These are phyloP conservation scores for Castanea sativa DNA, from an alignment of 306 rosid species.

Conservation along the genomic window DNA sequence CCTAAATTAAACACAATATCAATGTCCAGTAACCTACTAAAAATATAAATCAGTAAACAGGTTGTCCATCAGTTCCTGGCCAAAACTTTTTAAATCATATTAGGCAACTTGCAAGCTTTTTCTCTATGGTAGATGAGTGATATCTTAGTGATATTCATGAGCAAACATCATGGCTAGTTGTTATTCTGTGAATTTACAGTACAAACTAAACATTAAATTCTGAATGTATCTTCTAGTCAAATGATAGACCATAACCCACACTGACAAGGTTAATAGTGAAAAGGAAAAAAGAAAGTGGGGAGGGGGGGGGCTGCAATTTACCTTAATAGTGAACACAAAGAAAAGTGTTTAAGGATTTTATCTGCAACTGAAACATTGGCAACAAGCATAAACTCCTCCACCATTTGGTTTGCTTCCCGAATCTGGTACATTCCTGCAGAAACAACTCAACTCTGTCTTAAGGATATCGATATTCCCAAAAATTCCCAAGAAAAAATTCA, in stretches of 20 bases:
- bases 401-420: slow-evolving; percentile 99
- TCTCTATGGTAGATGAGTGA: not conserved
- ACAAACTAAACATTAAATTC: not conserved
- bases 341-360: slow-evolving; percentile 75
- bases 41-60: not conserved
- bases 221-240: not conserved
- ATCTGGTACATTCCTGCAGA: slow-evolving; percentile 93
- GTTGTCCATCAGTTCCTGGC: not conserved
- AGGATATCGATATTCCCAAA: not conserved
- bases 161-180: no score
- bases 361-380: slow-evolving; percentile 94
- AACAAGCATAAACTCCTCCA: slow-evolving; percentile 99
- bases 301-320: slow-evolving; percentile 20
- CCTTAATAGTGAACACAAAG: slow-evolving; percentile 83
- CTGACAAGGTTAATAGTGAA: not conserved
- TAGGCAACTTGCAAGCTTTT: not conserved
- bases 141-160: not conserved
- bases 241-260: not conserved
- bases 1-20: not conserved
- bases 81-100: not conserved
- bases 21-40: not conserved
- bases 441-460: slow-evolving; percentile 19
- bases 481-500: not conserved
- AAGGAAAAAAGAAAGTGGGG: slow-evolving; percentile 9
- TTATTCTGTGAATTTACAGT: no score